Conservation (phyloP, 345 rosid species). For the Syzygium aqueum region DNA sequence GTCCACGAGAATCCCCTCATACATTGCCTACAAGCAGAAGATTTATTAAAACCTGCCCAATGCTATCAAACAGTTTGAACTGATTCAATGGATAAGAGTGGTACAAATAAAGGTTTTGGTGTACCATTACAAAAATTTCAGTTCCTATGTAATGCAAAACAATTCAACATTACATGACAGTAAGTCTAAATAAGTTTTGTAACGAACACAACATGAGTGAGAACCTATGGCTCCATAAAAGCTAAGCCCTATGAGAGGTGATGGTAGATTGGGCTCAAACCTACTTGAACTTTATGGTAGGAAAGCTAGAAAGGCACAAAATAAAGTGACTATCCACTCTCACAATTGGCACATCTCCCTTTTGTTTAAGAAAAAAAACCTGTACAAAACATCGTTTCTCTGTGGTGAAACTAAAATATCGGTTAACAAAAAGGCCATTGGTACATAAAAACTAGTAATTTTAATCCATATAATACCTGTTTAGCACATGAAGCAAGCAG, state of each 20-base stretch:
- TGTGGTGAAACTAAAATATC: background rate
- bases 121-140: background rate
- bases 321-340: background rate
- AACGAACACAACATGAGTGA: background rate
- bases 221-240: background rate
- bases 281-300: background rate
- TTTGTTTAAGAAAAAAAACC: background rate
- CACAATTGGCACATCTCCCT: background rate
- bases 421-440: background rate
- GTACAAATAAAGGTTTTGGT: background rate
- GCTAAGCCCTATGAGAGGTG: background rate
- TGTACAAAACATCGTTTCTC: background rate
- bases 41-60: background rate
- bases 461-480: background rate
- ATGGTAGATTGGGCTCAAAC: background rate
- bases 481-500: no score
- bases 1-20: slow-evolving; percentile 98
- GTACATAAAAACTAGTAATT: background rate
- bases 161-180: background rate
- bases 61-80: background rate
- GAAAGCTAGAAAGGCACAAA: background rate
- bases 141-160: background rate
- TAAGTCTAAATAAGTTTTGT: background rate
- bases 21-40: slow-evolving; percentile 71
- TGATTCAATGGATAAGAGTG: background rate